Percentiles rank a stretch among this genome's conserved stretches.
phyloP scores from a whole-genome alignment of 2,329 filamentous ascomycete genomes.

The Clathrospora elynae region DNA sequence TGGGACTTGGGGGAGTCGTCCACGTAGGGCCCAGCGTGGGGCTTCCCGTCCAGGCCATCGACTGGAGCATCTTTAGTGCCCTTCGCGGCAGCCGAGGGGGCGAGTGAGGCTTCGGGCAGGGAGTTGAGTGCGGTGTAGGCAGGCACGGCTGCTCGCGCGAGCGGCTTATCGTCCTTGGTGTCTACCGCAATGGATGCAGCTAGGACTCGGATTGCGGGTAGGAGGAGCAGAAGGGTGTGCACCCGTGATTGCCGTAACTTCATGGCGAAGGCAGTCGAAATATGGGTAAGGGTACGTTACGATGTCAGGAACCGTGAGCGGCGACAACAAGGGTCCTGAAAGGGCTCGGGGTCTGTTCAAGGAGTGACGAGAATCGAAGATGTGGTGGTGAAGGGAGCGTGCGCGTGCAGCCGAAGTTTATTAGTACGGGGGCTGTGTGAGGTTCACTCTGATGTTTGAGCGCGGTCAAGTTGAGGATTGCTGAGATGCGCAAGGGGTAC shows the following conservation, averaged over 20 bases:
- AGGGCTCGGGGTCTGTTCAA: conserved; percentile 1
- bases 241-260: conserved; percentile 61
- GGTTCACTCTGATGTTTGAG: conserved; percentile 18
- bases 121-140: conserved; percentile 29
- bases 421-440: conserved; percentile 13
- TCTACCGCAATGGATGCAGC: conserved; percentile 54
- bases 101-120: conserved; percentile 27
- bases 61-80: conserved; percentile 83
- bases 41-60: conserved; percentile 91
- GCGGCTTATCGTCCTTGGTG: conserved; percentile 24
- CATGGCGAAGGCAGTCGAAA: conserved; percentile 54
- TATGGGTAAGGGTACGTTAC: conserved; percentile 14
- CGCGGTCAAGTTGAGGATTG: conserved; percentile 15
- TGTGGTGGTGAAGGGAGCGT: conserved; percentile 5
- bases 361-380: conserved; percentile 20
- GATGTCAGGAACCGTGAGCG: conserved; percentile 6
- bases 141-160: conserved; percentile 40
- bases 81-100: conserved; percentile 35
- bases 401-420: neutral
- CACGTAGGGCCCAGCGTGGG: conserved; percentile 83
- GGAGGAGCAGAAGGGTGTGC: conserved; percentile 56
- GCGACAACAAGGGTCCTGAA: conserved; percentile 2
- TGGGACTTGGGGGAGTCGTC: conserved; percentile 52
- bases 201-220: conserved; percentile 65
- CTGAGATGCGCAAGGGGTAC: conserved; percentile 37